A percentile compares a stretch with the other conserved stretches of the same genome.
These are phyloP conservation scores for Globisporangium takayamanum DNA, from an alignment of 352 stramenopile species.

Conservation along the genomic window DNA sequence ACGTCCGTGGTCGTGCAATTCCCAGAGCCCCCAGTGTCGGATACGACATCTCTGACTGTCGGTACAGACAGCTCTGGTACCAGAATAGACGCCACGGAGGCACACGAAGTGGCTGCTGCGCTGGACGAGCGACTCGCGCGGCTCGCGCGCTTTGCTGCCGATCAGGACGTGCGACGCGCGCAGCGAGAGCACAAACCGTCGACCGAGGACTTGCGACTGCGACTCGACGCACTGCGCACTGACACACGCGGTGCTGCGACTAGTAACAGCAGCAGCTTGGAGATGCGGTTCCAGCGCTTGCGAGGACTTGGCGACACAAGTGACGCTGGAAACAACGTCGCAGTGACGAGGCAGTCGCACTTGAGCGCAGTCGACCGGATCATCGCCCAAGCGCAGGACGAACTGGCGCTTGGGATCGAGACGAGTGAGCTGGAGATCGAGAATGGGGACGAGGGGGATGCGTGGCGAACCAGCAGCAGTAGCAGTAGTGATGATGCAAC, in stretches of 20 bases:
- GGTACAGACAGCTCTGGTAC: not conserved
- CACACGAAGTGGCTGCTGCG: not conserved
- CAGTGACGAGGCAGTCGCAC: constrained; percentile 1
- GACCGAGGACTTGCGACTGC: constrained; percentile 22
- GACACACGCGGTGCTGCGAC: not conserved
- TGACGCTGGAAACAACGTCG: not conserved
- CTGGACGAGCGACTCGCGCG: constrained; percentile 32
- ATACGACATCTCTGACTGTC: not conserved
- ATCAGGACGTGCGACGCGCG: constrained; percentile 11
- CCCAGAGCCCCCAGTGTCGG: not conserved
- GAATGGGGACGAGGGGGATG: constrained; percentile 10
- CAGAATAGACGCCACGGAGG: not conserved
- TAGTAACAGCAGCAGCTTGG: constrained; percentile 18
- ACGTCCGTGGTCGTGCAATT: not conserved
- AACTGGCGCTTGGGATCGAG: constrained; percentile 43
- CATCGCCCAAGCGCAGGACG: constrained; percentile 55
- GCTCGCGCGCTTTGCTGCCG: constrained; percentile 30
- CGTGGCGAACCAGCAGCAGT: constrained; percentile 12
- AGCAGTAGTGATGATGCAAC: constrained; percentile 9
- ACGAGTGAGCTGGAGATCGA: constrained; percentile 12
- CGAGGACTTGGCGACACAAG: constrained; percentile 9
- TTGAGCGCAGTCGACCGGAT: constrained; percentile 31
- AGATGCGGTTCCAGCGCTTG: constrained; percentile 35
- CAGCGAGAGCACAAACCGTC: constrained; percentile 11
- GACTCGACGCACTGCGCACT: constrained; percentile 41